Evolutionary conservation across 352 stramenopile genomes (phyloP), one percentile per base, ranked within the genome.

Genomic region (Globisporangium nagaii): DNA sequence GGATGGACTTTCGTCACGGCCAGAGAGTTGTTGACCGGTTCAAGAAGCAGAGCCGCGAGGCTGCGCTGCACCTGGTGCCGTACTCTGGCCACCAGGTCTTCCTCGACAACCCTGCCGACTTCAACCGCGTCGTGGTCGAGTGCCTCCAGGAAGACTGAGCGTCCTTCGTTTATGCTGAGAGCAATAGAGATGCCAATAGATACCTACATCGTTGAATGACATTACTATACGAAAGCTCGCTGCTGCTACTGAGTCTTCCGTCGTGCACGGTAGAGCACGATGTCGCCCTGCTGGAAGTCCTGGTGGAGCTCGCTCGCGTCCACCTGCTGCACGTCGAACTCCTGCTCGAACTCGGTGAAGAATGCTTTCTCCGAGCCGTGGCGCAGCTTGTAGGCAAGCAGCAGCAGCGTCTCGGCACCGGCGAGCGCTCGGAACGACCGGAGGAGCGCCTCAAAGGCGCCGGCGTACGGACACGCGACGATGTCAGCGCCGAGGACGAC

Each of bases 1-100:
- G 84, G 84, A 94, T 94, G 84, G 81, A 94, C 65, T 90, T 85
- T 53, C 69, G 68, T 35, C 76, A 87, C 47, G 79, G 80, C 19
- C 55, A 73, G 41, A 58, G 71, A 13, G 73, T 94, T n/a, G 74
- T 91, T 12, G 63, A 89, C 20, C 58, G 58, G 4, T 81, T 92
- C n/a, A 60, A 66, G 22, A 41, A 63, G 6, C 56, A 65, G 0
- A 63, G 52, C 11, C 67, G 65, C 19, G 45, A 56, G 10, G 71
- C 79, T 28, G 61, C 73, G 39, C 63, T 94, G n/a, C 69, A 83
- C 40, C 68, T 75, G 50, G 73, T 94, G 32, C 74, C 76, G 31
- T 73, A 71, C 41, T 71, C 71, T 25, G 84, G 79, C 28, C 84
- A 94, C 40, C 84, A 92, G 73, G 79, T 92, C 54, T 92, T 94